A percentile compares a stretch with the other conserved stretches of the same genome.
Conservation (phyloP, 441 rosid genomes). For the Populus tomentosa region DNA sequence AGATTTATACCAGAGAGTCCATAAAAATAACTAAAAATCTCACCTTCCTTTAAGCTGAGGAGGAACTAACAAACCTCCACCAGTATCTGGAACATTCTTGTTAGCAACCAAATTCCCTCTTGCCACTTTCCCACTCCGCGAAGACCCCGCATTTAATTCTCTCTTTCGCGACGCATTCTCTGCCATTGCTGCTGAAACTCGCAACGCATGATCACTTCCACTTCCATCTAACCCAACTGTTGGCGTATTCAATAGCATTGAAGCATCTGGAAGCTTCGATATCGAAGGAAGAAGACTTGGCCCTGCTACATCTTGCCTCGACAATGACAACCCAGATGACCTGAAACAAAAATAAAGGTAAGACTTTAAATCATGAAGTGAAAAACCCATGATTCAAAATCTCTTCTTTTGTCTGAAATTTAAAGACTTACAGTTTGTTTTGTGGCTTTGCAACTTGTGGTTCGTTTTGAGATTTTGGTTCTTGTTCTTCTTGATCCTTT, state of each 20-base stretch:
- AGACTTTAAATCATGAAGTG: background rate
- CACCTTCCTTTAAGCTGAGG: conserved; percentile 93
- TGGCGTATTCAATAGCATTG: conserved; percentile 57
- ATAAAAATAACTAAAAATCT: conserved; percentile 3
- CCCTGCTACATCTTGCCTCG: conserved; percentile 16
- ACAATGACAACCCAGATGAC: conserved; percentile 17
- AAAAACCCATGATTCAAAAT: background rate
- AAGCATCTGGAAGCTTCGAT: conserved; percentile 77
- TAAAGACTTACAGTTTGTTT: conserved; percentile 25
- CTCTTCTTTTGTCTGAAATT: background rate
- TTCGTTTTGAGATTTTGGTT: conserved; percentile 5
- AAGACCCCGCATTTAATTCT: conserved; percentile 35
- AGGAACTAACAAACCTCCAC: conserved; percentile 59
- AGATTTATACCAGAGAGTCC: background rate
- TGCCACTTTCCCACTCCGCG: conserved; percentile 55
- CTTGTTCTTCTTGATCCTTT: background rate
- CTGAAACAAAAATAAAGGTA: conserved; percentile 21
- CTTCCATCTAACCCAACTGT: conserved; percentile 24
- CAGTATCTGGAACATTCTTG: conserved; percentile 60
- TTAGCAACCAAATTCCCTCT: conserved; percentile 50
- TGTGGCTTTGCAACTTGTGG: conserved; percentile 18
- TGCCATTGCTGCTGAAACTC: conserved; percentile 78
- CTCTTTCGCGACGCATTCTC: conserved; percentile 65
- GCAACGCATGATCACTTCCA: conserved; percentile 64
- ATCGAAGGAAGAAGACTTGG: conserved; percentile 20